Conservation (phyloP, 2,329 filamentous ascomycete species). For the Sarocladium strictum region DNA sequence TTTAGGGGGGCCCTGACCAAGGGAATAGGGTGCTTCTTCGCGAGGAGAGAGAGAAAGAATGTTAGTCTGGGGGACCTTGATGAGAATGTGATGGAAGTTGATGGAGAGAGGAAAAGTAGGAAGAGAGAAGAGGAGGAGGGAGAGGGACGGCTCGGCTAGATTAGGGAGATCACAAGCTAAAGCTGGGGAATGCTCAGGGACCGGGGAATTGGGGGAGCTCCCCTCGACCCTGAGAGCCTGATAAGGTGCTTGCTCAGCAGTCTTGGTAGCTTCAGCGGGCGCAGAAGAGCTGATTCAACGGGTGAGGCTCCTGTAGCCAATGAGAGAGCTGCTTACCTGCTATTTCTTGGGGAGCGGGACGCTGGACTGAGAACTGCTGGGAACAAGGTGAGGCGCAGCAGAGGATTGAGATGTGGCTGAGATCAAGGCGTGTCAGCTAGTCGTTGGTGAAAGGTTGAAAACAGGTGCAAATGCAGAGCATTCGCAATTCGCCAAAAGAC, state of each 20-base stretch:
- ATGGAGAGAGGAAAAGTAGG: constrained; percentile 15
- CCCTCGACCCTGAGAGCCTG: background rate
- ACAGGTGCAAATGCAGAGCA: background rate
- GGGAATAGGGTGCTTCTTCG: constrained; percentile 88
- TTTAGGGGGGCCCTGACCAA: constrained; percentile 86
- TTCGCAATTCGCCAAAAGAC: background rate
- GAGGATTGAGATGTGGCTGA: constrained; percentile 1
- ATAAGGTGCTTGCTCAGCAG: constrained; percentile 2
- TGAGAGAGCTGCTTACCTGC: constrained; percentile 1
- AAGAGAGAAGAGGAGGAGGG: constrained; percentile 8
- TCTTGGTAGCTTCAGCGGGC: background rate
- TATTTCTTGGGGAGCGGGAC: constrained; percentile 4
- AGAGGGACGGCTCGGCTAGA: constrained; percentile 7
- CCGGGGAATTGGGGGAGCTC: background rate
- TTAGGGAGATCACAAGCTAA: constrained; percentile 10
- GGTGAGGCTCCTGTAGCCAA: constrained; percentile 3
- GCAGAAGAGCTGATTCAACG: constrained; percentile 1
- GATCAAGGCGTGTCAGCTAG: background rate
- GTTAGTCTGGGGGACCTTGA: constrained; percentile 12
- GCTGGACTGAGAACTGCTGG: background rate
- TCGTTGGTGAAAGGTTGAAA: background rate
- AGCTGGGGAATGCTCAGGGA: constrained; percentile 4
- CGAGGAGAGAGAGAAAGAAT: constrained; percentile 29
- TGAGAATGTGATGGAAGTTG: constrained; percentile 7
- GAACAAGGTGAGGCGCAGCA: constrained; percentile 1